These are phyloP conservation scores for Bipolaris victoriae DNA, from an alignment of 2,329 filamentous ascomycete species.

Conservation along the genomic window DNA sequence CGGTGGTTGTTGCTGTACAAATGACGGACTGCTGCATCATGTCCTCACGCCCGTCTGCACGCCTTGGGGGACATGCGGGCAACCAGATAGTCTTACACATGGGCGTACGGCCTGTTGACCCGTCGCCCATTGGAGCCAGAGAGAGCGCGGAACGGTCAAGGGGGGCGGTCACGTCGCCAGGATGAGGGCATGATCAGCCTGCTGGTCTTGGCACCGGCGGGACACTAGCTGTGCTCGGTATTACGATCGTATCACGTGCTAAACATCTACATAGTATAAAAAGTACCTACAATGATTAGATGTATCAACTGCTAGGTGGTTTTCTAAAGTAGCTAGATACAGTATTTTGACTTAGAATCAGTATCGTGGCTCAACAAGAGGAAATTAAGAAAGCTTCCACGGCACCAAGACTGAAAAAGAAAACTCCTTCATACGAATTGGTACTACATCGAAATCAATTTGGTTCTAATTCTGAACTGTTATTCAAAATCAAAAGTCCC, in stretches of 20 bases:
- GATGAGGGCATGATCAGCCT: conserved; percentile 1
- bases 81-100: neutral
- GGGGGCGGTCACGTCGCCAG: conserved; percentile 1
- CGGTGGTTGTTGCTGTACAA: conserved; percentile 31
- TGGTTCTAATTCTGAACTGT: too few species aligned
- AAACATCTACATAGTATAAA: neutral
- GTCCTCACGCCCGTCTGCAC: conserved; percentile 11
- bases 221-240: neutral
- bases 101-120: conserved; percentile 4
- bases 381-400: too few species aligned
- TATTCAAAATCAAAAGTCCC: conserved; percentile 48
- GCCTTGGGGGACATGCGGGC: conserved; percentile 4
- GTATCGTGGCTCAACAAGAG: too few species aligned
- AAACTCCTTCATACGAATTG: too few species aligned
- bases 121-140: conserved; percentile 5
- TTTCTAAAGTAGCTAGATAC: neutral
- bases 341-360: too few species aligned
- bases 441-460: too few species aligned
- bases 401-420: too few species aligned
- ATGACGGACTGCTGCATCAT: conserved; percentile 38
- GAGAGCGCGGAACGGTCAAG: neutral
- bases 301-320: too few species aligned
- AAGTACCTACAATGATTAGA: too few species aligned
- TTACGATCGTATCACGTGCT: neutral
- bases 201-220: conserved; percentile 6